These are phyloP conservation scores for Kwoniella sp. DNA, from an alignment of 768 basidiomycete species.

Conservation along the genomic window DNA sequence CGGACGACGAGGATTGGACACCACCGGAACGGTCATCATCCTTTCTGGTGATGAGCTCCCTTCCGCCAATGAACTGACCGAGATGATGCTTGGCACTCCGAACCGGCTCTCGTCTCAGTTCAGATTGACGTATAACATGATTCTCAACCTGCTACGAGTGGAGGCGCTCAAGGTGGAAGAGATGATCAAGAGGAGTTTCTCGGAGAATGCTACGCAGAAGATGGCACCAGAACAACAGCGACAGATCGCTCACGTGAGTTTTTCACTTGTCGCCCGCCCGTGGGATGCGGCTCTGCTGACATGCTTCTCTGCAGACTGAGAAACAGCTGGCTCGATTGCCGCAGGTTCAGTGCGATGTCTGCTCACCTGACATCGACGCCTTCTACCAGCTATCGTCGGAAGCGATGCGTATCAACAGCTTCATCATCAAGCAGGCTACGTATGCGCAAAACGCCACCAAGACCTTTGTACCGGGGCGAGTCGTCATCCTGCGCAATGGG, in stretches of 20 bases:
- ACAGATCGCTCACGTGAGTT: slow-evolving; percentile 70
- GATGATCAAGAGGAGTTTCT: slow-evolving; percentile 99
- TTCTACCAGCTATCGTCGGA: slow-evolving; percentile 70
- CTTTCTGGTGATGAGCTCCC: slow-evolving; percentile 72
- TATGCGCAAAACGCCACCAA: slow-evolving; percentile 64
- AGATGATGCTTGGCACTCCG: slow-evolving; percentile 92
- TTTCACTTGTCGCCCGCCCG: too few species aligned
- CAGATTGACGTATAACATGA: slow-evolving; percentile 98
- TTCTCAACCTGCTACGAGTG: slow-evolving; percentile 88
- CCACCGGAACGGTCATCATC: slow-evolving; percentile 93
- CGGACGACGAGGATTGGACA: slow-evolving; percentile 88
- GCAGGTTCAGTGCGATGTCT: slow-evolving; percentile 65
- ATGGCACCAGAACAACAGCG: slow-evolving; percentile 90
- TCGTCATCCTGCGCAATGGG: slow-evolving; percentile 74
- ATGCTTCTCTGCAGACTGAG: slow-evolving; percentile 60
- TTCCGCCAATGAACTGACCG: slow-evolving; percentile 70
- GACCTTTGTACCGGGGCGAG: slow-evolving; percentile 65
- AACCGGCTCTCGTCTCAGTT: slow-evolving; percentile 93
- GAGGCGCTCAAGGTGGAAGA: slow-evolving; percentile 95
- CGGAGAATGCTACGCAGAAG: slow-evolving; percentile 91
- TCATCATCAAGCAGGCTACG: slow-evolving; percentile 61
- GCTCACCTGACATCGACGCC: slow-evolving; percentile 64
- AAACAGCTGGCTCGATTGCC: slow-evolving; percentile 61
- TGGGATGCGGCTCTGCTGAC: neutral
- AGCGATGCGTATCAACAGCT: slow-evolving; percentile 62